Evolutionary conservation across 176 grass and related monocot species (phyloP).

Genomic region (Avena insularis): DNA sequence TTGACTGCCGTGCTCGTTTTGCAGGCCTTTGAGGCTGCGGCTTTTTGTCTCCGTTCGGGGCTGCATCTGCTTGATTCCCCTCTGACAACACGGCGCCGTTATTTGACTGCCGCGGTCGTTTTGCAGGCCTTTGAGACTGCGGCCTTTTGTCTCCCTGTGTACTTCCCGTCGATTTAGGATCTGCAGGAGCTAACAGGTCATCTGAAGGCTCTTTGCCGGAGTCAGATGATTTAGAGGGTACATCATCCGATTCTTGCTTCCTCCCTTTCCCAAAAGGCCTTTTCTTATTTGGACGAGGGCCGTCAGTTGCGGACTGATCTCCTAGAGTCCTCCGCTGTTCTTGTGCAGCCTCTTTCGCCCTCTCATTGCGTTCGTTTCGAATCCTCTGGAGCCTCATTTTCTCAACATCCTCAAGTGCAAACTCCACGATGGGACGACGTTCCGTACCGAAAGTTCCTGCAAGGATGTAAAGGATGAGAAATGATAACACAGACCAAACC

Average conservation of each 20-base stretch:
- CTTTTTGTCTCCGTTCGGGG: constrained; percentile 33
- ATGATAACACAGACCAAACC: neutral
- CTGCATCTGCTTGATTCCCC: constrained; percentile 12
- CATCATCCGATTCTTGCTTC: constrained; percentile 34
- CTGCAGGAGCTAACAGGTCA: constrained; percentile 33
- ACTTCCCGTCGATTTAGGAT: constrained; percentile 2
- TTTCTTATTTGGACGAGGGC: constrained; percentile 14
- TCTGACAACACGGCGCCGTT: constrained; percentile 31
- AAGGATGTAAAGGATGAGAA: constrained; percentile 30
- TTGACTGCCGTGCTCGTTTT: constrained; percentile 55
- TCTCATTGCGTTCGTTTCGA: constrained; percentile 40
- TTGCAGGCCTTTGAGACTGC: constrained; percentile 43
- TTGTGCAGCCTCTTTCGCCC: constrained; percentile 35
- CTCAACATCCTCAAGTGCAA: constrained; percentile 86
- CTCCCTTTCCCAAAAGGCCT: constrained; percentile 57
- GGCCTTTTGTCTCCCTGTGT: neutral
- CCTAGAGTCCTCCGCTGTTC: constrained; percentile 26
- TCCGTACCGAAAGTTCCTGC: constrained; percentile 84
- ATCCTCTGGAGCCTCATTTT: constrained; percentile 73
- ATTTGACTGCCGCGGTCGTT: constrained; percentile 52
- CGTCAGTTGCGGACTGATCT: constrained; percentile 38
- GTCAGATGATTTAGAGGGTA: constrained; percentile 43
- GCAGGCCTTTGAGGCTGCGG: constrained; percentile 42
- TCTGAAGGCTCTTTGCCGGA: constrained; percentile 25
- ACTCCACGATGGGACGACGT: constrained; percentile 84